Base-by-base conservation (phyloP, 1,139 yeast species). In the Sugiyamaella xylanicola region DNA sequence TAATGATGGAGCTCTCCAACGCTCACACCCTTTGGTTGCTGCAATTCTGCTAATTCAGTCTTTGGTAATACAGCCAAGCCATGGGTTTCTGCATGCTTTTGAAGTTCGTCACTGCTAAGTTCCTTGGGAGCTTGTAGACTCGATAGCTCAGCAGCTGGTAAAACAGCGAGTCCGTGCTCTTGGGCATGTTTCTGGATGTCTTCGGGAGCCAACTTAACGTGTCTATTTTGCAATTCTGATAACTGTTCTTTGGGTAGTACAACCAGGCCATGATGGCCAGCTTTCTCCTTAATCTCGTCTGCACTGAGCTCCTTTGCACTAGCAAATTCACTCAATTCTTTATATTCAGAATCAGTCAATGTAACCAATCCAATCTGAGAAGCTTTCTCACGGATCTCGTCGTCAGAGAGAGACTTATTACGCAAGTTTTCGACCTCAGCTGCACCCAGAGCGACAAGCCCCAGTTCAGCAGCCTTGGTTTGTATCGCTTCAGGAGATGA, bases 241-340 rank as follows among this genome's bases (percentile, higher is more conserved):
- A 46, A 15, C 22, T 53, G 59, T 19, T 37, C 45, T 19, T 54
- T 44, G 0, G 69, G 54, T 1, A 76, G 52, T 1, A 68, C 62
- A 5, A 65, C 67, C 37, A 66, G 64, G 19, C 65, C 71, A 53
- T 65, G 66, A 1, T 41, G 43, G 36, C 55, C 57, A n/a, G 73
- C 69, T 46, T 61, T 56, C 7, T 61, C 57, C 11, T 61, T 42
- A 20, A 64, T 45, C 16, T 57, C 61, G 11, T 59, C 61, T 16
- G 53, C 54, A 57, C 37, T 17, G 8, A 41, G 42, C 4, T 48
- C 49, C 35, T 61, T 58, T n/a, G 53, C 53, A 21, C 56, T 62
- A 20, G 65, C 50, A 36, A 64, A 63, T 13, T 57, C 62, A 13
- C 48, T 45, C 19, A 67, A 59, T n/a, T 58, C 56, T 20, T 61